Evolutionary conservation across 2,329 filamentous ascomycete species (phyloP).

Genomic region (Ophiosphaerella herpotricha): DNA sequence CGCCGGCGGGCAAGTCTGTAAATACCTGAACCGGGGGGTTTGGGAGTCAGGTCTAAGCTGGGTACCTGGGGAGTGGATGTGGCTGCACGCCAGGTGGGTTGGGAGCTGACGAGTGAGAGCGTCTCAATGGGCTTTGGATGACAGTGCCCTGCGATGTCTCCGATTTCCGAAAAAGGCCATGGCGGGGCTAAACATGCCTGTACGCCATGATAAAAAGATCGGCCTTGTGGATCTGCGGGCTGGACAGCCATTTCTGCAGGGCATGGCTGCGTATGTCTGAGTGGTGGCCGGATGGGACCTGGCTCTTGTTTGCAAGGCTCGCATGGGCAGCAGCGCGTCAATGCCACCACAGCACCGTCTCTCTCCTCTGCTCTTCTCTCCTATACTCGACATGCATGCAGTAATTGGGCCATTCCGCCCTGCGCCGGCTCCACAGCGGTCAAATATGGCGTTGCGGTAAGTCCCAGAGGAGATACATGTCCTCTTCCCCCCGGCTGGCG

Average conservation of each 20-base stretch:
- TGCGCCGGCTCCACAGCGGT: slow-evolving; percentile 27
- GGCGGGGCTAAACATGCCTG: slow-evolving; percentile 40
- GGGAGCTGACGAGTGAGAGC: slow-evolving; percentile 29
- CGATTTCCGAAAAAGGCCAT: slow-evolving; percentile 43
- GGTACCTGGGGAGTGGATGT: slow-evolving; percentile 40
- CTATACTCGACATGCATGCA: not conserved
- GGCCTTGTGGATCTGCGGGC: slow-evolving; percentile 41
- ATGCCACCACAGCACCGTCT: not conserved
- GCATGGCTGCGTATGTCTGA: slow-evolving; percentile 25
- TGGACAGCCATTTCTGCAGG: slow-evolving; percentile 42
- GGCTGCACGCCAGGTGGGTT: slow-evolving; percentile 38
- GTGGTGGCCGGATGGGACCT: slow-evolving; percentile 9
- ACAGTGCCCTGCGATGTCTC: slow-evolving; percentile 37
- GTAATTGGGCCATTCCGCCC: slow-evolving; percentile 5
- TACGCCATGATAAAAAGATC: slow-evolving; percentile 46
- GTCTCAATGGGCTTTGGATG: slow-evolving; percentile 24
- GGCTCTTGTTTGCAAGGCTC: not conserved
- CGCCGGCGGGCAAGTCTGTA: slow-evolving; percentile 38
- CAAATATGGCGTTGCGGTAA: slow-evolving; percentile 23
- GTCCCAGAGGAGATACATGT: not conserved
- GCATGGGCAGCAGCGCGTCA: not conserved
- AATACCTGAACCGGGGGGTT: slow-evolving; percentile 34
- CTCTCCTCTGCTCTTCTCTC: not conserved
- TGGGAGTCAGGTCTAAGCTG: slow-evolving; percentile 32
- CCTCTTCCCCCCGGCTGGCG: not conserved